Conservation (phyloP, 371 early-diverging fungal genomes). For the Mortierella sp. region DNA sequence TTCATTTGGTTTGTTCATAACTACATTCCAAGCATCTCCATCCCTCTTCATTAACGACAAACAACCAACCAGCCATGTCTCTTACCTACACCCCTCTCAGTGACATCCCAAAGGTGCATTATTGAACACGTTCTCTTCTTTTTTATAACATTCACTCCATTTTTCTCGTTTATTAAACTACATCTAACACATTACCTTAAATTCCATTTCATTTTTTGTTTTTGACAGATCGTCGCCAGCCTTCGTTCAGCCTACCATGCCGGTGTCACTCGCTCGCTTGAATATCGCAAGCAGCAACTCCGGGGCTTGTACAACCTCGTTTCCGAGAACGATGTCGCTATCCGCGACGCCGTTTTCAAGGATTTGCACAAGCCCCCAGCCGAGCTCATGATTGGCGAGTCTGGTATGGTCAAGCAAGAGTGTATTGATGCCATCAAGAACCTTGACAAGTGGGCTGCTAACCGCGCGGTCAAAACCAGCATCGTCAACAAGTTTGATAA, state of each 20-base stretch:
- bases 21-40: background rate
- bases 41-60: background rate
- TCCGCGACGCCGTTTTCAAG: slow-evolving; percentile 75
- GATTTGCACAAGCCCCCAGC: slow-evolving; percentile 76
- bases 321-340: slow-evolving; percentile 72
- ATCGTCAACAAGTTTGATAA: slow-evolving; percentile 57
- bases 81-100: background rate
- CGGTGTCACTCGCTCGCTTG: slow-evolving; percentile 70
- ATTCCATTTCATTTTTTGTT: background rate
- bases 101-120: slow-evolving; percentile 8
- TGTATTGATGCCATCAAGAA: slow-evolving; percentile 69
- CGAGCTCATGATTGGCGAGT: slow-evolving; percentile 72
- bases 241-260: slow-evolving; percentile 66
- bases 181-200: background rate
- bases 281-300: slow-evolving; percentile 84
- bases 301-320: slow-evolving; percentile 70
- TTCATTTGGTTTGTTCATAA: too few species aligned
- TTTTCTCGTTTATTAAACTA: background rate
- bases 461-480: slow-evolving; percentile 48
- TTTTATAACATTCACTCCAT: background rate
- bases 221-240: slow-evolving; percentile 57
- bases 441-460: slow-evolving; percentile 68
- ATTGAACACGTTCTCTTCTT: background rate
- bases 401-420: slow-evolving; percentile 75
- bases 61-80: slow-evolving; percentile 1